Evolutionary conservation across 169 alveolate genomes (phyloP).

Genomic region (Toxoplasma gondii): DNA sequence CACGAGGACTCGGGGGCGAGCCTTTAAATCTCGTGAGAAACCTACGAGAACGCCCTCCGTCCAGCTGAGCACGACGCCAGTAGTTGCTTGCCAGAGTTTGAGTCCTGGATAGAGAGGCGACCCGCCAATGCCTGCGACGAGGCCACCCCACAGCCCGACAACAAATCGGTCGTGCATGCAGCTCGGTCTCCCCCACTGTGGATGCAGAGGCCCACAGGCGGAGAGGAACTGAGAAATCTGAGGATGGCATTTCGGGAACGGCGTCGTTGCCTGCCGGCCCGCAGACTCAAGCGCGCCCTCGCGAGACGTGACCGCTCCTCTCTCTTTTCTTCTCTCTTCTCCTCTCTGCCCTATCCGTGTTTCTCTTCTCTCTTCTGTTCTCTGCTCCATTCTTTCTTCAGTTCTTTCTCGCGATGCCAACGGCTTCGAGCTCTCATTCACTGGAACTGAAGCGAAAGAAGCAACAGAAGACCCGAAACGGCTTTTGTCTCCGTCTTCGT

Average conservation of each 20-base stretch:
- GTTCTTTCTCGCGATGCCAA: too few species aligned
- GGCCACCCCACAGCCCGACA: slow-evolving; percentile 66
- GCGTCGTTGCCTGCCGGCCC: background rate
- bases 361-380: background rate
- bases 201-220: slow-evolving; percentile 64
- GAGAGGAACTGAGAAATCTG: slow-evolving; percentile 63
- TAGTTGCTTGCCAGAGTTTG: slow-evolving; percentile 65
- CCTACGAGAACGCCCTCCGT: slow-evolving; percentile 60
- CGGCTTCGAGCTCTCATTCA: too few species aligned
- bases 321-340: background rate
- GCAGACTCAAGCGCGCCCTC: slow-evolving; percentile 5
- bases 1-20: too few species aligned
- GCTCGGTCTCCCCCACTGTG: slow-evolving; percentile 60
- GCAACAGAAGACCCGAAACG: too few species aligned
- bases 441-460: too few species aligned
- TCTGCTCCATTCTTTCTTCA: background rate
- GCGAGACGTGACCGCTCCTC: background rate
- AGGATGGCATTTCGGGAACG: slow-evolving; percentile 53
- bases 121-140: slow-evolving; percentile 66
- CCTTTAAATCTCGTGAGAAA: background rate
- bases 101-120: slow-evolving; percentile 61
- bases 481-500: too few species aligned
- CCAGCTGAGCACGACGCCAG: slow-evolving; percentile 68
- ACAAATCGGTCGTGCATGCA: slow-evolving; percentile 42
- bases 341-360: background rate